These are phyloP conservation scores for Triangularia setosa DNA, from an alignment of 2,329 filamentous ascomycete genomes.

Conservation along the genomic window DNA sequence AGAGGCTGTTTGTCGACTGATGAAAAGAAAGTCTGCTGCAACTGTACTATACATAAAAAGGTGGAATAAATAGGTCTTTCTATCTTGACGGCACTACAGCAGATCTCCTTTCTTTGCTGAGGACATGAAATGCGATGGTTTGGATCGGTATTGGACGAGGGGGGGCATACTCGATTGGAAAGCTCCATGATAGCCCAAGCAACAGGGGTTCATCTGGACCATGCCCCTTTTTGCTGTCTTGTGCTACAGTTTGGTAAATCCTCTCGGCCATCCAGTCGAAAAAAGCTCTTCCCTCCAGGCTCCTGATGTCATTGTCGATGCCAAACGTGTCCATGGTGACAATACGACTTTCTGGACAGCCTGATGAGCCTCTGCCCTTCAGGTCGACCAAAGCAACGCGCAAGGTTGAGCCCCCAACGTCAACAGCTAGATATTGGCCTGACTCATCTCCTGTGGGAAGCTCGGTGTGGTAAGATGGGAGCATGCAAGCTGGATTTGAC, in stretches of 20 bases:
- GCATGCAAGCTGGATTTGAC: constrained; percentile 55
- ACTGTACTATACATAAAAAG: too few relatives aligned
- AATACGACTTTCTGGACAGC: constrained; percentile 44
- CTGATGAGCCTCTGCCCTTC: constrained; percentile 39
- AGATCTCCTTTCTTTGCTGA: too few relatives aligned
- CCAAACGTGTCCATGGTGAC: constrained; percentile 52
- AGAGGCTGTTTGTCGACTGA: too few relatives aligned
- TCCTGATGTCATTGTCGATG: constrained; percentile 54
- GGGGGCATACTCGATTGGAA: constrained; percentile 60
- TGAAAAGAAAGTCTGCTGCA: too few relatives aligned
- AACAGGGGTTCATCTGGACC: constrained; percentile 44
- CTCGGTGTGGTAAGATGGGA: constrained; percentile 63
- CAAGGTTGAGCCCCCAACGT: constrained; percentile 67
- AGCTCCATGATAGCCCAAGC: constrained; percentile 65
- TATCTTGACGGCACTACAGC: too few relatives aligned
- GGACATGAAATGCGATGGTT: not conserved
- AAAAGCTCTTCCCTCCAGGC: constrained; percentile 55
- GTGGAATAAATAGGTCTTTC: too few relatives aligned
- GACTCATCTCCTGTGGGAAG: constrained; percentile 57
- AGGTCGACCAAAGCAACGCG: constrained; percentile 62
- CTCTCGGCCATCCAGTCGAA: constrained; percentile 66
- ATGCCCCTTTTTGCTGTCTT: constrained; percentile 38
- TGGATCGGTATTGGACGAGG: not conserved
- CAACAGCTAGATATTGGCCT: constrained; percentile 59
- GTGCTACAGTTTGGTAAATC: constrained; percentile 53